Base-by-base conservation (phyloP, 352 stramenopile species). In the Detonula confervacea region DNA sequence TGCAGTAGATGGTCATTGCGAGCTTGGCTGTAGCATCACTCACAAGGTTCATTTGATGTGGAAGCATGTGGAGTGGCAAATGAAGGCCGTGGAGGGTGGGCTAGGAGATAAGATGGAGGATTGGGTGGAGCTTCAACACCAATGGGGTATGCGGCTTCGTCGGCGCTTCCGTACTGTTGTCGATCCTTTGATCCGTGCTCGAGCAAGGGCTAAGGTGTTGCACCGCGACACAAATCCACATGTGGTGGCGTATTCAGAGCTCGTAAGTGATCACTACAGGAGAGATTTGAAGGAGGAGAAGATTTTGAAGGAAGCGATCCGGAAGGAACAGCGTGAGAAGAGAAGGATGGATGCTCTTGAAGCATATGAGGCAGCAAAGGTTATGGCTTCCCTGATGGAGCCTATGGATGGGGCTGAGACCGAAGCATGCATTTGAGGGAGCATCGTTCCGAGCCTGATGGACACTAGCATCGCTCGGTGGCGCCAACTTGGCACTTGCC, bases 31-130 rank as follows among this genome's bases (percentile, higher is more conserved):
- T 27, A 76, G 30, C 18, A 49, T 81, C 12, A 81, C 73, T 18
- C 73, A 55, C 25, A 81, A 81, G 49, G 64, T 71, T 1, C 73
- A 81, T 18, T 54, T 81, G 33, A 76, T 81, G 73, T 51, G 46
- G 69, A 55, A 8, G 20, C 71, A 80, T 46, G 51, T 68, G 0
- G 0, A n/a, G 20, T 37, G 18, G 20, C 71, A 80, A 22, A 80
- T 80, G 61, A 46, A 27, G 22, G 18, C 35, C 27, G 5, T 73
- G 0, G 24, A 22, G 1, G 57, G 70, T 22, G 70, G 70, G 7
- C 72, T 79, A 20, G 70, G 70, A 47, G 30, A 72, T 16, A 79
- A 79, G 24, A 71, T 39, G 51, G 70, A 79, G 29, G 71, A 73
- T 25, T 69, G 71, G 61, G 35, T 73, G 4, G 71, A 73, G 39